Evolutionary conservation across 345 rosid genomes (phyloP).

Genomic region (Nephelium lappaceum): DNA sequence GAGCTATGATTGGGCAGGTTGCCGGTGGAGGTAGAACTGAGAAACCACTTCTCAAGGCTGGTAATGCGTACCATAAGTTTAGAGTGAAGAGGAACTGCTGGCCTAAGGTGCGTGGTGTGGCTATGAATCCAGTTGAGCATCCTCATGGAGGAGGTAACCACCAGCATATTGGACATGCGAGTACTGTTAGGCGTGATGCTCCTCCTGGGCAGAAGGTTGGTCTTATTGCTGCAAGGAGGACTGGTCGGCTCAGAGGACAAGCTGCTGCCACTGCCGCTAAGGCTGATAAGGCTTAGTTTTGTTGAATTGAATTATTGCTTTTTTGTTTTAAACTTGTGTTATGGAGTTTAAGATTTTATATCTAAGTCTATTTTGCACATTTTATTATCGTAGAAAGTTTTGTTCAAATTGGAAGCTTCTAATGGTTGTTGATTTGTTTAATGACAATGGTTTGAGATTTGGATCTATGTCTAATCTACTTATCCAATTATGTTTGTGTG

Average conservation of each 20-base stretch:
- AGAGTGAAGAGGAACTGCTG: constrained; percentile 61
- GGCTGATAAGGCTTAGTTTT: constrained; percentile 34
- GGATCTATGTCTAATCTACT: background rate
- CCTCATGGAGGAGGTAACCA: constrained; percentile 63
- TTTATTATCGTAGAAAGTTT: constrained; percentile 14
- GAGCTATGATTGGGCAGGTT: constrained; percentile 54
- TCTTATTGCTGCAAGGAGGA: constrained; percentile 55
- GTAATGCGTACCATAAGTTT: constrained; percentile 54
- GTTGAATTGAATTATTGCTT: background rate
- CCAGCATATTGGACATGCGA: constrained; percentile 57
- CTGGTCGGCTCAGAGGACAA: constrained; percentile 48
- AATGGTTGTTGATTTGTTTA: constrained; percentile 1
- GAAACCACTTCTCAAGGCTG: constrained; percentile 57
- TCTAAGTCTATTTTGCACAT: background rate
- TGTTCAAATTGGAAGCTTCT: constrained; percentile 9
- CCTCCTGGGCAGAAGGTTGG: constrained; percentile 62
- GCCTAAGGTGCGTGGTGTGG: constrained; percentile 65
- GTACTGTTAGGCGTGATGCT: constrained; percentile 54
- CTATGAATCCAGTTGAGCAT: constrained; percentile 63
- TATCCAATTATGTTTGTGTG: background rate
- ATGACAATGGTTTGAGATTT: background rate
- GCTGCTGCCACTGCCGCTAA: constrained; percentile 45
- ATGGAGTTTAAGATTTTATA: background rate
- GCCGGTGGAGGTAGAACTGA: constrained; percentile 58
- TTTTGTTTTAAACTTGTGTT: background rate